Base-by-base conservation (phyloP, 2,329 filamentous ascomycete species). In the Neofusicoccum parvum region DNA sequence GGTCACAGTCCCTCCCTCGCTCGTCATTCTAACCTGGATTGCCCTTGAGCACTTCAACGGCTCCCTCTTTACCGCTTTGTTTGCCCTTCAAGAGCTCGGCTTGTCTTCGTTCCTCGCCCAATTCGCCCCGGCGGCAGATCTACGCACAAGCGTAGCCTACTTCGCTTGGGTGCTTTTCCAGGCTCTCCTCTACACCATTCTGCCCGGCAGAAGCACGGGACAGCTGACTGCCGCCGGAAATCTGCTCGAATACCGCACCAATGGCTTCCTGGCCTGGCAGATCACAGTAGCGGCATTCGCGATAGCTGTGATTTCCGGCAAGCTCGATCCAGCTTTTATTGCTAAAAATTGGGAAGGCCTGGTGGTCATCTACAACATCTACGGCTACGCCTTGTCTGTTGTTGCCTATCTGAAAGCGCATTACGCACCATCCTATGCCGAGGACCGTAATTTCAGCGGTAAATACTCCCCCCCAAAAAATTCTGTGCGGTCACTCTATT, bases 391-490 rank as follows among this genome's bases (percentile, higher is more conserved):
- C 5, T 41, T 65, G 37, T 60, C 64, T 46, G 41, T 15, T 9
- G 23, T 62, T 5, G 64, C 64, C n/a, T 65, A 65, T 17, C 9
- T 54, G 20, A 65, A 65, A 43, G 64, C 64, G 12, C 64, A 65
- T 39, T 65, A 60, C 53, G 53, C 64, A 11, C 64, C 64, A 12
- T 45, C 54, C 7, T 60, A 65, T 32, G 54, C 64, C n/a, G 54
- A 65, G 46, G 64, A 65, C 27, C 53, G 64, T 12, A 59, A 62
- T 32, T 65, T 65, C 27, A 65, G 64, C 39, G 64, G 64, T 67
- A 65, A 58, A 11, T 56, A 43, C 12, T 27, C 53, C 17, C 50
- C 4, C 20, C 3, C 23, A 20, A 32, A 17, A 39, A 23, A 43
- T 3, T 23, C 23, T 23, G 23, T 23, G 23, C 43, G 7, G 5